Percentiles rank a stretch among this genome's conserved stretches.
Evolutionary conservation across 176 grass and related monocot genomes (phyloP).

Genomic region (Aegilops sharonensis): DNA sequence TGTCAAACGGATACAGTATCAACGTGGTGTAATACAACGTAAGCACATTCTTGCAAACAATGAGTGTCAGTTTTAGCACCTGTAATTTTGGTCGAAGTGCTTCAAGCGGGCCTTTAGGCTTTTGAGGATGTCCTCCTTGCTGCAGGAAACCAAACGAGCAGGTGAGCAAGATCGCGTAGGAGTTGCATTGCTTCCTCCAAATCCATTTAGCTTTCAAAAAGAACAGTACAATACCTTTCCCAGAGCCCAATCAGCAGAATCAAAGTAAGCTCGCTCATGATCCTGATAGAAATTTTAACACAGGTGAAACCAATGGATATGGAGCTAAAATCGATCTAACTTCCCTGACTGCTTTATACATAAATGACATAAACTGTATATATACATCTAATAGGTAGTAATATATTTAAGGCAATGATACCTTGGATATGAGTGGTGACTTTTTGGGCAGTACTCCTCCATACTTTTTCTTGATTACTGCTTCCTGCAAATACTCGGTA

Average conservation of each 20-base stretch:
- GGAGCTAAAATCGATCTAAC: neutral
- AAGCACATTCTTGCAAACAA: neutral
- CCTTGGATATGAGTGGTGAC: slow-evolving; percentile 71
- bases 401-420: slow-evolving; percentile 1
- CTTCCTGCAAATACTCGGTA: slow-evolving; percentile 43
- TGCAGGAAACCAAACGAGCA: slow-evolving; percentile 39
- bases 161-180: slow-evolving; percentile 6
- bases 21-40: neutral
- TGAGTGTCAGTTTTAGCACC: slow-evolving; percentile 27
- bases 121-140: slow-evolving; percentile 78
- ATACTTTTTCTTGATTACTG: slow-evolving; percentile 64
- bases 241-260: slow-evolving; percentile 90
- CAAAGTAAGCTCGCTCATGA: slow-evolving; percentile 80
- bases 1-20: neutral
- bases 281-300: slow-evolving; percentile 51
- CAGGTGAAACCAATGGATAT: slow-evolving; percentile 2
- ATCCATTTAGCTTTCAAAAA: neutral
- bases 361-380: neutral
- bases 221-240: slow-evolving; percentile 56
- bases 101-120: slow-evolving; percentile 82
- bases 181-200: neutral
- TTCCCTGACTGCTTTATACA: slow-evolving; percentile 17
- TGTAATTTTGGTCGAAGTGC: slow-evolving; percentile 83
- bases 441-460: slow-evolving; percentile 66
- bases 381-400: neutral